Conservation (phyloP, 2,329 filamentous ascomycete species). For the Colletotrichum sidae region DNA sequence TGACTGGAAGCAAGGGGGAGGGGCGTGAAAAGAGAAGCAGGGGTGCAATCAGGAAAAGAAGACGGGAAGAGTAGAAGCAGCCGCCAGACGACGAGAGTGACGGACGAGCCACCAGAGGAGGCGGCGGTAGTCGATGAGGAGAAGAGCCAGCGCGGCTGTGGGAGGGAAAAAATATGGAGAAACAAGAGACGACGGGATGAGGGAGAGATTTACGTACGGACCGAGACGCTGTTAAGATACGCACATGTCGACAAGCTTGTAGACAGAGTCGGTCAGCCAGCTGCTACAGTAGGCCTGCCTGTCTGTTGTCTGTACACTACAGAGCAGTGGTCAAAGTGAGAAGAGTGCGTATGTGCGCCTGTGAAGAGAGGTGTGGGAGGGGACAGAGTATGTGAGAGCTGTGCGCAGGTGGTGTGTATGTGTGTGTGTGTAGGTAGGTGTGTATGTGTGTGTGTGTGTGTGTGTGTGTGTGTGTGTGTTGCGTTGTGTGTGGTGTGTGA, state of each 20-base stretch:
- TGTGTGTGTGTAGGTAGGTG: constrained; percentile 3
- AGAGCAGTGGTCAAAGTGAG: too few relatives aligned
- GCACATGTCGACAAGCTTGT: too few relatives aligned
- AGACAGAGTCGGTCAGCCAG: too few relatives aligned
- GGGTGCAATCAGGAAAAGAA: constrained; percentile 30
- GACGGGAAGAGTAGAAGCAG: constrained; percentile 11
- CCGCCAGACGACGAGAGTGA: constrained; percentile 8
- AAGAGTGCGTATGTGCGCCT: too few relatives aligned
- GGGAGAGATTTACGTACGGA: constrained; percentile 16
- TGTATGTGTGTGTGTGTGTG: neutral
- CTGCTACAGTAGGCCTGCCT: too few relatives aligned
- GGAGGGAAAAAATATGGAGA: constrained; percentile 12
- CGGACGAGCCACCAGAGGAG: constrained; percentile 22
- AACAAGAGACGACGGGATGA: constrained; percentile 29
- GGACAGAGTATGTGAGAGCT: too few relatives aligned
- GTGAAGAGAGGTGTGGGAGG: too few relatives aligned
- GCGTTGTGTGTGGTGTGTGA: constrained; percentile 7
- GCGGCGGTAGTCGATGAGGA: constrained; percentile 3
- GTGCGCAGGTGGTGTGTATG: neutral
- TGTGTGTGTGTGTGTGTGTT: constrained; percentile 15
- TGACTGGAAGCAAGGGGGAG: constrained; percentile 26
- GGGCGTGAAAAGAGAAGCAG: constrained; percentile 19
- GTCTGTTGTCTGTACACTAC: too few relatives aligned
- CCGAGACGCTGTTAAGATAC: neutral
- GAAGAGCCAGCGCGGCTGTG: constrained; percentile 26